phyloP scores from a whole-genome alignment of 176 grass and related monocot species.

The Hordeum vulgare region DNA sequence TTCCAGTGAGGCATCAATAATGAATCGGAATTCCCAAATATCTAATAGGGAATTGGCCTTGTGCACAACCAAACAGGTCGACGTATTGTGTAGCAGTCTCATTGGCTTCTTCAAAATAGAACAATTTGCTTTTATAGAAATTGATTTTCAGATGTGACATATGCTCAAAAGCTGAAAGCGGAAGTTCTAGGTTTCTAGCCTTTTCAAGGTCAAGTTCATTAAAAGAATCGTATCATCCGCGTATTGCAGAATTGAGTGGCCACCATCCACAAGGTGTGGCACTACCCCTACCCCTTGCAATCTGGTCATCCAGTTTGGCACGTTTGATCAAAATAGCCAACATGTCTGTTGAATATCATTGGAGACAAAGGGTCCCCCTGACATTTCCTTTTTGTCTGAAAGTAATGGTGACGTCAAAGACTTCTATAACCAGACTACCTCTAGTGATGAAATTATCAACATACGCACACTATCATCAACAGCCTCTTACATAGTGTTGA shows the following conservation, averaged over 20 bases:
- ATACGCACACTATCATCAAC: not conserved
- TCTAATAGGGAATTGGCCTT: not conserved
- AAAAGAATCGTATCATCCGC: not conserved
- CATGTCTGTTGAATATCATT: not conserved
- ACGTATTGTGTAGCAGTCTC: not conserved
- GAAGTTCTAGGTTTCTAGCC: not conserved
- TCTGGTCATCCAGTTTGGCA: not conserved
- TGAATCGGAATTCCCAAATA: not conserved
- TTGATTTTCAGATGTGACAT: not conserved
- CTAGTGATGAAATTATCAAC: not conserved
- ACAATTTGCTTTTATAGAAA: not conserved
- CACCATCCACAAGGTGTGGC: not conserved
- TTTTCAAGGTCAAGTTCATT: not conserved
- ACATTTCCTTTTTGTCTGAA: not conserved
- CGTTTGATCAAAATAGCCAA: not conserved
- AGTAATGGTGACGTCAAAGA: not conserved
- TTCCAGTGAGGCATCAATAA: not conserved
- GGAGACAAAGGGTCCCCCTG: not conserved
- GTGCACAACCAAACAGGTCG: not conserved
- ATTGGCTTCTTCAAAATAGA: not conserved
- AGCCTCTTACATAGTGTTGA: not conserved
- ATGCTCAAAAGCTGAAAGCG: not conserved
- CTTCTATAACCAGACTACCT: not conserved
- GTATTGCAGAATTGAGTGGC: not conserved
- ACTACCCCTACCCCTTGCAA: not conserved